Evolutionary conservation across 1,284 basidiomycete genomes (phyloP).

Genomic region (Sporisorium reilianum): DNA sequence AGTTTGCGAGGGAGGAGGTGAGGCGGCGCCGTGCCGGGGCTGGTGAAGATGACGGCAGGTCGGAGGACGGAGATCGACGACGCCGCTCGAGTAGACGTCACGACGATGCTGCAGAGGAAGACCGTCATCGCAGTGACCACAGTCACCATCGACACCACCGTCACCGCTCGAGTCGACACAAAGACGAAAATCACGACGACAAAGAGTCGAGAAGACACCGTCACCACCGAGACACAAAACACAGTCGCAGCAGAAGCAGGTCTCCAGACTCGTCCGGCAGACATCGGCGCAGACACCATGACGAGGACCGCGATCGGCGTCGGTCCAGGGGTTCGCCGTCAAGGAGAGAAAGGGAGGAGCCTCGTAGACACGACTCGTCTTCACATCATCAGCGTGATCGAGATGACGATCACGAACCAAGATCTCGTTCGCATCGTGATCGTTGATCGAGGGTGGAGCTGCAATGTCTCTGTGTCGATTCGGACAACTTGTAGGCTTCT

Average conservation of each 20-base stretch:
- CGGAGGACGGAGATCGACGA: conserved; percentile 3
- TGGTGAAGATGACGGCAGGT: conserved; percentile 34
- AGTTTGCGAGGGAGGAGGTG: conserved; percentile 47
- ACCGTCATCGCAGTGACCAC: neutral
- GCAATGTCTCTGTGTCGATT: neutral
- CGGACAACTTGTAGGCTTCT: no score
- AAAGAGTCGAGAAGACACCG: conserved; percentile 15
- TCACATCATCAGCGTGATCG: conserved; percentile 5
- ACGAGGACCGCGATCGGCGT: conserved; percentile 6
- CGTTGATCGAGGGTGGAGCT: neutral
- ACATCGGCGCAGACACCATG: conserved; percentile 6
- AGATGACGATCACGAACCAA: neutral
- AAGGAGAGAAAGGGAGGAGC: conserved; percentile 5
- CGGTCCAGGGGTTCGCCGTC: neutral
- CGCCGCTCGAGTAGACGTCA: conserved; percentile 17
- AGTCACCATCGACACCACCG: conserved; percentile 15
- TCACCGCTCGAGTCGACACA: conserved; percentile 9
- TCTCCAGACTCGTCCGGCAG: conserved; percentile 21
- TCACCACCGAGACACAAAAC: conserved; percentile 4
- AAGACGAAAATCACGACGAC: conserved; percentile 11
- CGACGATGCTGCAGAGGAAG: conserved; percentile 13
- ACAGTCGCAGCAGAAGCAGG: conserved; percentile 31
- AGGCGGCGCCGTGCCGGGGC: conserved; percentile 27
- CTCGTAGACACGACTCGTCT: neutral
- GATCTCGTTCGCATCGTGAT: conserved; percentile 2